Conservation (phyloP, 441 rosid species). For the Breynia disticha region DNA sequence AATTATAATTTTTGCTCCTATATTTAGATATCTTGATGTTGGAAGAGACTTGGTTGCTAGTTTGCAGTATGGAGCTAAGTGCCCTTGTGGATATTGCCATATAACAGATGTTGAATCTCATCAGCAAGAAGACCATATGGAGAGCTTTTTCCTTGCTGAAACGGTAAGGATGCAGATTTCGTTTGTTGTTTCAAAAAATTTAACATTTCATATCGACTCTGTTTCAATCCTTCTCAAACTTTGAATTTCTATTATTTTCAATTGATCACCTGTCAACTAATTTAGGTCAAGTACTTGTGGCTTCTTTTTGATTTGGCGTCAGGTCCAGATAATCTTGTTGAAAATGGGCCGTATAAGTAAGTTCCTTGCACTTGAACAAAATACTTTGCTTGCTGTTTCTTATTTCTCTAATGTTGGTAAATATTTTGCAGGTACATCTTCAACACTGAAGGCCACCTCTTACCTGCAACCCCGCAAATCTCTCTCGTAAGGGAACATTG, state of each 20-base stretch:
- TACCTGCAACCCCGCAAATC: conserved; percentile 86
- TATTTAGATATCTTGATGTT: conserved; percentile 74
- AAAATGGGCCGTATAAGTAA: conserved; percentile 98
- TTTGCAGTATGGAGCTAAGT: conserved; percentile 93
- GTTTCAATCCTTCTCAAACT: conserved; percentile 1
- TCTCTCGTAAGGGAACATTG: conserved; percentile 79
- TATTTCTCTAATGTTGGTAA: background rate
- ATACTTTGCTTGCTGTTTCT: conserved; percentile 7
- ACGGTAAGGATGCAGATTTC: conserved; percentile 39
- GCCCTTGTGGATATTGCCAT: conserved; percentile 97
- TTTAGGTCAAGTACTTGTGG: conserved; percentile 91
- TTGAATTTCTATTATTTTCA: conserved; percentile 1
- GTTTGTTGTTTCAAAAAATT: background rate
- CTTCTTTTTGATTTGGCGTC: conserved; percentile 92
- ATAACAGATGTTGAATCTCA: conserved; percentile 89
- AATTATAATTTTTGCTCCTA: no score
- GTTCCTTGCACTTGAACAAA: conserved; percentile 10
- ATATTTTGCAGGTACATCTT: conserved; percentile 56
- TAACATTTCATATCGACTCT: background rate
- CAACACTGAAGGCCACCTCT: conserved; percentile 87
- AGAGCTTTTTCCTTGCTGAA: conserved; percentile 99
- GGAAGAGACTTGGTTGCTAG: conserved; percentile 94
- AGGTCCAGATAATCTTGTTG: conserved; percentile 85
- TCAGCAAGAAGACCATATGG: conserved; percentile 91
- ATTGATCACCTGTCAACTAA: conserved; percentile 12